Percentiles rank a stretch among this genome's conserved stretches.
Evolutionary conservation across 495 filamentous ascomycete genomes (phyloP).

Genomic region (Penicillium simplicissimum): DNA sequence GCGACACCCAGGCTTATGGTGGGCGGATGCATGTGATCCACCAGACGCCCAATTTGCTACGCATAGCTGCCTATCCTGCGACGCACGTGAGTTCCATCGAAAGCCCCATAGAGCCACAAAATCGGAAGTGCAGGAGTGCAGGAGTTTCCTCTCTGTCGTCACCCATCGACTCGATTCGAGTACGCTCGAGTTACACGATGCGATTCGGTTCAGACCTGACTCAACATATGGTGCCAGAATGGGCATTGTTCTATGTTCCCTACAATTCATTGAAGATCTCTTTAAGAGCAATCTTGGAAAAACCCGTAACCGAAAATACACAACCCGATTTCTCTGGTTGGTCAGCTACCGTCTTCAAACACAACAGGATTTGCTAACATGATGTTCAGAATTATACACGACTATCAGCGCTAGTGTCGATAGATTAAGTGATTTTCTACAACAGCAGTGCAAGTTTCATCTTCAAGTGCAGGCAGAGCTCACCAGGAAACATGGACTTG

Average conservation of each 20-base stretch:
- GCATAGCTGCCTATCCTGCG: neutral
- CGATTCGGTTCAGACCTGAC: constrained; percentile 23
- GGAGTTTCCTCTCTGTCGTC: neutral
- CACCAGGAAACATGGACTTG: neutral
- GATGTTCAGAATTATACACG: neutral
- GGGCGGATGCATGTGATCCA: neutral
- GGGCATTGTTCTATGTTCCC: constrained; percentile 25
- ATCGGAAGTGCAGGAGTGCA: neutral
- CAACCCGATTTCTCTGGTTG: constrained; percentile 3
- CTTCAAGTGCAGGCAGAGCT: neutral
- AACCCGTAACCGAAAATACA: neutral
- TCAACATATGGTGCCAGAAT: constrained; percentile 24
- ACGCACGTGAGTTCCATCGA: neutral
- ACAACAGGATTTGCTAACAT: neutral
- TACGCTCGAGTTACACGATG: constrained; percentile 8
- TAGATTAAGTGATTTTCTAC: neutral
- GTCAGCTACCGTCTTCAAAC: neutral
- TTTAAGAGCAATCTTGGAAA: constrained; percentile 8
- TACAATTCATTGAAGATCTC: constrained; percentile 23
- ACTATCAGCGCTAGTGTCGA: neutral
- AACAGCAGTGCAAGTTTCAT: neutral
- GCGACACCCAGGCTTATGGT: too few relatives aligned
- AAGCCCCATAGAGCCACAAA: neutral
- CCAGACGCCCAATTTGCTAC: neutral
- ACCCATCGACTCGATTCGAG: neutral